A percentile compares a stretch with the other conserved stretches of the same genome.
These are phyloP conservation scores for Cryptosporidium canis DNA, from an alignment of 169 alveolate species.

Conservation along the genomic window DNA sequence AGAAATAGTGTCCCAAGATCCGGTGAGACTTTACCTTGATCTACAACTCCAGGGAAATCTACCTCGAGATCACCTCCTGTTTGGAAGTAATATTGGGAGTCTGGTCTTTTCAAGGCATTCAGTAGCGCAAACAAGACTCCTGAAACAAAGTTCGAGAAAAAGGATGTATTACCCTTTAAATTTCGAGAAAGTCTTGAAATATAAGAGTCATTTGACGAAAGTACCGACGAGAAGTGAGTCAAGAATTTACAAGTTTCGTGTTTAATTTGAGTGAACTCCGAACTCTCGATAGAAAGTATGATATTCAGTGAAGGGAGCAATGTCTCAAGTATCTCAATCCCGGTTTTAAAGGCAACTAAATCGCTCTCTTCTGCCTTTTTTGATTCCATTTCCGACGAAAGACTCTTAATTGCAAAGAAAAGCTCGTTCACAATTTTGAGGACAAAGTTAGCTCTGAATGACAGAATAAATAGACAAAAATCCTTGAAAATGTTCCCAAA, in stretches of 20 bases:
- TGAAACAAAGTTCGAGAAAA: not conserved
- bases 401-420: constrained; percentile 1
- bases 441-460: constrained; percentile 5
- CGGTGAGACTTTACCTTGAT: not conserved
- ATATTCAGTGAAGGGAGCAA: constrained; percentile 18
- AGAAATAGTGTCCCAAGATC: constrained; percentile 14
- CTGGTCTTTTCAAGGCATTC: constrained; percentile 7
- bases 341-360: not conserved
- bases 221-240: not conserved
- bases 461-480: constrained; percentile 24
- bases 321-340: constrained; percentile 19
- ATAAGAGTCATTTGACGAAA: constrained; percentile 3
- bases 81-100: not conserved
- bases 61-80: not conserved
- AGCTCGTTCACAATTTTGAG: constrained; percentile 23
- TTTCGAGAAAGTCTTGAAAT: not conserved
- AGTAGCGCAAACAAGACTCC: constrained; percentile 3
- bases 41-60: not conserved
- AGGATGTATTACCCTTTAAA: not conserved
- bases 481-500: constrained; percentile 6
- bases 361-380: not conserved
- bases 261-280: not conserved
- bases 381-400: not conserved
- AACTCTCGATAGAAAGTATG: not conserved
- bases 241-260: constrained; percentile 23